Base-by-base conservation (phyloP, 2,329 filamentous ascomycete species). In the Verticillium alfalfae region DNA sequence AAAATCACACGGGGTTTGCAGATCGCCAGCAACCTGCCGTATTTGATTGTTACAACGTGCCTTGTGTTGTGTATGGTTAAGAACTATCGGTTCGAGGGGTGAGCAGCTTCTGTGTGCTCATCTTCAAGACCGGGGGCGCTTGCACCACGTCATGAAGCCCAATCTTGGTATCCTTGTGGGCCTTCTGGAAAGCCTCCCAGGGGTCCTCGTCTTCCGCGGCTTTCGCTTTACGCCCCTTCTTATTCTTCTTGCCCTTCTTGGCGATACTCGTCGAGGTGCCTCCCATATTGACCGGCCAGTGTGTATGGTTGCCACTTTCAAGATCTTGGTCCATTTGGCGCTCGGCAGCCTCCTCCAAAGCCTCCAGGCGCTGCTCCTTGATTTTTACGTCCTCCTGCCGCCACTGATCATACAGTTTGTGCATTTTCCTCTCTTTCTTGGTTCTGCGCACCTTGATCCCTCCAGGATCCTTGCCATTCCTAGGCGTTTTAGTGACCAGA, bases 341-440 rank as follows among this genome's bases (percentile, higher is more conserved):
- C 60, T 86, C 86, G 61, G 88, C 86, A 67, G 85, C 86, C 49
- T 84, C 78, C 68, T 89, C 87, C 58, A 85, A 75, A 63, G 88
- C 85, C 58, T 91, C 88, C 56, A 89, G 87, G 60, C 83, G 84
- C 67, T 85, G 80, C 58, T 88, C 88, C 66, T 86, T 79, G 52
- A 87, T 78, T 70, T 85, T 86, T 59, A 78, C 79, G 26, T 90
- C 89, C 68, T 89, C 84, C 67, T 88, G 88, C 60, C 84, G 80
- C 83, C 90, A 93, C 67, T 94, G 91, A 55, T 89, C 88, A 72
- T 93, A 92, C 66, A 92, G 82, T 70, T 91, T 91, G 68, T 88
- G 87, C 80, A 97, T 88, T 66, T 89, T 88, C 72, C 87, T 90
- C 77, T 97, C 93, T 70, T 93, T 95, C 73, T 88, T 89, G 6